phyloP scores from a whole-genome alignment of 148 eudicot species.

The Chenopodium quinoa region DNA sequence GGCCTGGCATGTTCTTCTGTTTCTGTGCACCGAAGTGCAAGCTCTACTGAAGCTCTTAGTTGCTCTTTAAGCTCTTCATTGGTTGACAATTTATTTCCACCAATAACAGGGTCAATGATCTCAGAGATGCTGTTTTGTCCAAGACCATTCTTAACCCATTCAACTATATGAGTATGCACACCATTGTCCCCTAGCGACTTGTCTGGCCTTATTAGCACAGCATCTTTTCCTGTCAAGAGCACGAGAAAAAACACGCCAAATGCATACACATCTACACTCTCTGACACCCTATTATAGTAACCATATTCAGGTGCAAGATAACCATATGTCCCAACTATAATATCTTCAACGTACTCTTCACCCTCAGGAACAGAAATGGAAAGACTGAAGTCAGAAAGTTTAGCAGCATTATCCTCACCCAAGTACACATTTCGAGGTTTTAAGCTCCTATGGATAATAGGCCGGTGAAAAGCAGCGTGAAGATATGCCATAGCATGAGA shows the following conservation, averaged over 20 bases:
- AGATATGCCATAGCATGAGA: slow-evolving; percentile 17
- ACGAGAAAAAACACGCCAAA: slow-evolving; percentile 23
- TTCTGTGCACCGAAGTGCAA: slow-evolving; percentile 6
- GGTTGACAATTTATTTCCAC: background rate
- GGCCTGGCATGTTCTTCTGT: slow-evolving; percentile 11
- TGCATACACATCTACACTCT: slow-evolving; percentile 17
- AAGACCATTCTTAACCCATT: slow-evolving; percentile 10
- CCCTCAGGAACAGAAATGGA: slow-evolving; percentile 16
- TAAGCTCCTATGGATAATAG: slow-evolving; percentile 12
- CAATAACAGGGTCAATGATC: slow-evolving; percentile 4
- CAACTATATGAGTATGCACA: background rate
- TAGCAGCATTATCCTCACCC: slow-evolving; percentile 10
- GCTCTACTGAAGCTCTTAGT: slow-evolving; percentile 3
- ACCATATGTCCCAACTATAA: slow-evolving; percentile 11
- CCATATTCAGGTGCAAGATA: slow-evolving; percentile 32
- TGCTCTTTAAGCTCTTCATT: slow-evolving; percentile 11
- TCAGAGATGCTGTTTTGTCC: background rate
- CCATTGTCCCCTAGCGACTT: background rate
- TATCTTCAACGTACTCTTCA: background rate
- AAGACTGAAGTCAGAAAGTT: slow-evolving; percentile 8
- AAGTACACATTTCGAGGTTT: slow-evolving; percentile 15
- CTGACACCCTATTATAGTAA: slow-evolving; percentile 16
- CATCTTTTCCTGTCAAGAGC: slow-evolving; percentile 18
- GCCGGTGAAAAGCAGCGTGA: slow-evolving; percentile 16
- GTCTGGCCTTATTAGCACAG: background rate